A percentile compares a stretch with the other conserved stretches of the same genome.
These are phyloP conservation scores for Aspergillus avenaceus DNA, from an alignment of 495 filamentous ascomycete species.

Conservation along the genomic window DNA sequence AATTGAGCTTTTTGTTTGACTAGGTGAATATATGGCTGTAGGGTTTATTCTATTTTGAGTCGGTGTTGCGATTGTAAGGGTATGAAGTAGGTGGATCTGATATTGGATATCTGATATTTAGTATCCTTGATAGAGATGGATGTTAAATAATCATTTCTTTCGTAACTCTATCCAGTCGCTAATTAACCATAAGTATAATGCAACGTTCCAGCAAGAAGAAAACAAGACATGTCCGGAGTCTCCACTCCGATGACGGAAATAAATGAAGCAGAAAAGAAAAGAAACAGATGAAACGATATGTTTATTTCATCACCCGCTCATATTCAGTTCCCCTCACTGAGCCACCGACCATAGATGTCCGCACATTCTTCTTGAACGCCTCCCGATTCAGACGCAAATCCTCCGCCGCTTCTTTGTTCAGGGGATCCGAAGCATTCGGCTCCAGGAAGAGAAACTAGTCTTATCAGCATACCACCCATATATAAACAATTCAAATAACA, in stretches of 20 bases:
- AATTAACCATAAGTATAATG: constrained; percentile 13
- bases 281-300: too few species aligned
- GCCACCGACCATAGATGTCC: constrained; percentile 76
- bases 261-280: neutral
- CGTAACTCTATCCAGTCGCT: constrained; percentile 26
- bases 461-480: neutral
- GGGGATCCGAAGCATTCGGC: constrained; percentile 91
- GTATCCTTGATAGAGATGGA: too few species aligned
- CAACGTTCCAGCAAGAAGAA: neutral
- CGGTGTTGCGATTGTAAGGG: too few species aligned
- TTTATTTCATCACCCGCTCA: constrained; percentile 62
- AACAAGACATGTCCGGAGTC: neutral
- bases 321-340: constrained; percentile 66
- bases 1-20: too few species aligned
- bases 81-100: too few species aligned
- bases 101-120: too few species aligned
- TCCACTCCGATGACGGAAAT: too few species aligned
- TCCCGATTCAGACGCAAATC: constrained; percentile 82
- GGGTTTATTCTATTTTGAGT: too few species aligned
- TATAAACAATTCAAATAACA: neutral
- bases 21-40: too few species aligned
- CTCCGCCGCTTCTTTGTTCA: constrained; percentile 96
- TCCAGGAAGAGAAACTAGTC: constrained; percentile 91
- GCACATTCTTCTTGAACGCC: constrained; percentile 86
- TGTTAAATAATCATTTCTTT: constrained; percentile 18